Conservation (phyloP, 1,139 yeast species). For the Wickerhamomyces sp. region DNA sequence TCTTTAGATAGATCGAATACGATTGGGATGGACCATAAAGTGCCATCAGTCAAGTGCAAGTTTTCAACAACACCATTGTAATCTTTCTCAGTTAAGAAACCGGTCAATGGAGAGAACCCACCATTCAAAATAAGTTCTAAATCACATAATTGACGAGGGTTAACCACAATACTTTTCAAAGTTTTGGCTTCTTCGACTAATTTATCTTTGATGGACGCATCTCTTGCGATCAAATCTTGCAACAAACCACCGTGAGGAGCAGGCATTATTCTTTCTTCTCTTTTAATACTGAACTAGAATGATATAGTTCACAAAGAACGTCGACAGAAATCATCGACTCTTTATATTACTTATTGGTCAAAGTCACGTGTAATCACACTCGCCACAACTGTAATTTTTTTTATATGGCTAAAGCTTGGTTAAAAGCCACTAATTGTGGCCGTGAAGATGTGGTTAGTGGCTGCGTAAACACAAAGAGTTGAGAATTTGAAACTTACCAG, state of each 20-base stretch:
- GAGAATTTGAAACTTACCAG: conserved; percentile 43
- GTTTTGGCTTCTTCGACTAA: conserved; percentile 55
- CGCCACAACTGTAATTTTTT: conserved; percentile 10
- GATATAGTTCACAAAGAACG: neutral
- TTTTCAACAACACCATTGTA: conserved; percentile 76
- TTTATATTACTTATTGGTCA: neutral
- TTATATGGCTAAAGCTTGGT: no score
- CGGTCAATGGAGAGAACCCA: conserved; percentile 90
- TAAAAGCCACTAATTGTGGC: neutral
- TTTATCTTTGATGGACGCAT: conserved; percentile 52
- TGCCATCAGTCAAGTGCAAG: conserved; percentile 71
- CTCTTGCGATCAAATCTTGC: conserved; percentile 83
- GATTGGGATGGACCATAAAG: conserved; percentile 91
- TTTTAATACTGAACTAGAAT: neutral
- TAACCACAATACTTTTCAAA: conserved; percentile 53
- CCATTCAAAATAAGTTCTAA: conserved; percentile 88
- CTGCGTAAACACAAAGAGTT: neutral
- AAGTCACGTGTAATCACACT: conserved; percentile 15
- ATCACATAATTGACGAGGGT: conserved; percentile 91
- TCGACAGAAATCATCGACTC: neutral
- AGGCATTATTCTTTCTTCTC: conserved; percentile 43
- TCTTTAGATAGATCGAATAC: conserved; percentile 69
- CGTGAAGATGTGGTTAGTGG: no score
- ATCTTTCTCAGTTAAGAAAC: conserved; percentile 79
- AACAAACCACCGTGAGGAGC: conserved; percentile 89